Evolutionary conservation across 1,139 yeast genomes (phyloP).

Genomic region (Candida neerlandica): DNA sequence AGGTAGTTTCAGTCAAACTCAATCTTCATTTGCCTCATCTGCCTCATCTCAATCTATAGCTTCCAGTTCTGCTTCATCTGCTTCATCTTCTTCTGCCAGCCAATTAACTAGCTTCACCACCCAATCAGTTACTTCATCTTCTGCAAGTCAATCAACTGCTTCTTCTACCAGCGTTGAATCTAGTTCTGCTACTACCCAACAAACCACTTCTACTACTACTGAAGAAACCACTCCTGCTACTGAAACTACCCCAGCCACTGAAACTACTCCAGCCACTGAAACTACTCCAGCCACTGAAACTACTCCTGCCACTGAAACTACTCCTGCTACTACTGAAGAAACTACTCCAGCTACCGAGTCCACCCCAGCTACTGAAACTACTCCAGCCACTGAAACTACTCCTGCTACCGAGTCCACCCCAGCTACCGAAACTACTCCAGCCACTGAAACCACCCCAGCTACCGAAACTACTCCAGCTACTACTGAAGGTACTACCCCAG

Average conservation of each 20-base stretch:
- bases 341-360: conserved; percentile 7
- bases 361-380: conserved; percentile 4
- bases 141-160: neutral
- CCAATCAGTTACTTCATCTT: conserved; percentile 1
- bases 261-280: conserved; percentile 2
- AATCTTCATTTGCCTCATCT: conserved; percentile 1
- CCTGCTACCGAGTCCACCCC: conserved; percentile 14
- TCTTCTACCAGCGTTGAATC: conserved; percentile 1
- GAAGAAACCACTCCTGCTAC: conserved; percentile 3
- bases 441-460: neutral
- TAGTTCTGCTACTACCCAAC: neutral
- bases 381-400: conserved; percentile 1
- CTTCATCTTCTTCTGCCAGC: neutral
- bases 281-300: conserved; percentile 11
- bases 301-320: neutral
- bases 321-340: neutral
- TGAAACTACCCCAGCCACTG: neutral
- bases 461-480: neutral
- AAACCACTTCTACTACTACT: neutral
- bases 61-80: neutral
- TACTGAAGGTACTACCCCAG: too few relatives aligned
- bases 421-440: conserved; percentile 3
- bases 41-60: neutral
- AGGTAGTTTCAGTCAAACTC: neutral
- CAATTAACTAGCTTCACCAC: conserved; percentile 1